Conservation (phyloP, 257 asterid genomes). For the Forsythia suspensa region DNA sequence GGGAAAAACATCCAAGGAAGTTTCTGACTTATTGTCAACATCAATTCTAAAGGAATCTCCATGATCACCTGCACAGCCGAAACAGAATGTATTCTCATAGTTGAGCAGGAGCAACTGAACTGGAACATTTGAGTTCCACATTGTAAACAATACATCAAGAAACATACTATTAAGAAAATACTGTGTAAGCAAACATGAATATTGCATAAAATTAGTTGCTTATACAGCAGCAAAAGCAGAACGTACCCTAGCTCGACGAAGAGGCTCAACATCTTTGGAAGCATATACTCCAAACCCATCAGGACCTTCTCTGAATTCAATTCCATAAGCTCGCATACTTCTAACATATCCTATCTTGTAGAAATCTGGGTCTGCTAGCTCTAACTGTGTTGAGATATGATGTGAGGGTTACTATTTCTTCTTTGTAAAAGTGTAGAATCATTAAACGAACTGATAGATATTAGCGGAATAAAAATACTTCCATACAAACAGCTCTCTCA, state of each 20-base stretch:
- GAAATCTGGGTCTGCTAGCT: constrained; percentile 93
- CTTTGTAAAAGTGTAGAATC: not conserved
- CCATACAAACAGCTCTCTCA: not conserved
- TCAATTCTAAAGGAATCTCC: constrained; percentile 96
- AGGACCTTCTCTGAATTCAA: constrained; percentile 95
- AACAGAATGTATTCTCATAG: constrained; percentile 3
- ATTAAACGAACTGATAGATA: not conserved
- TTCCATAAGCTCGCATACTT: constrained; percentile 92
- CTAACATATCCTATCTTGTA: constrained; percentile 88
- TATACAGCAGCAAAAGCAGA: constrained; percentile 14
- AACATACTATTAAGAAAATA: not conserved
- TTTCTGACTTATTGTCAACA: constrained; percentile 90
- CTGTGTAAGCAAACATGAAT: not conserved
- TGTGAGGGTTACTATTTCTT: constrained; percentile 16
- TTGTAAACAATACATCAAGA: not conserved
- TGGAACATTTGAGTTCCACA: constrained; percentile 4
- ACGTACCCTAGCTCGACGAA: constrained; percentile 91
- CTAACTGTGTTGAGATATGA: constrained; percentile 49
- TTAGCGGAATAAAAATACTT: not conserved
- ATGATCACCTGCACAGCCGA: constrained; percentile 72
- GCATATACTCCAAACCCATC: constrained; percentile 97
- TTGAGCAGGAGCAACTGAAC: not conserved
- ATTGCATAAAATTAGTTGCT: not conserved
- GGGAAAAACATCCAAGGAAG: constrained; percentile 99
- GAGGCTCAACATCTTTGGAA: constrained; percentile 88